Base-by-base conservation (phyloP, 495 filamentous ascomycete species). In the Hypoxylon perforatum region DNA sequence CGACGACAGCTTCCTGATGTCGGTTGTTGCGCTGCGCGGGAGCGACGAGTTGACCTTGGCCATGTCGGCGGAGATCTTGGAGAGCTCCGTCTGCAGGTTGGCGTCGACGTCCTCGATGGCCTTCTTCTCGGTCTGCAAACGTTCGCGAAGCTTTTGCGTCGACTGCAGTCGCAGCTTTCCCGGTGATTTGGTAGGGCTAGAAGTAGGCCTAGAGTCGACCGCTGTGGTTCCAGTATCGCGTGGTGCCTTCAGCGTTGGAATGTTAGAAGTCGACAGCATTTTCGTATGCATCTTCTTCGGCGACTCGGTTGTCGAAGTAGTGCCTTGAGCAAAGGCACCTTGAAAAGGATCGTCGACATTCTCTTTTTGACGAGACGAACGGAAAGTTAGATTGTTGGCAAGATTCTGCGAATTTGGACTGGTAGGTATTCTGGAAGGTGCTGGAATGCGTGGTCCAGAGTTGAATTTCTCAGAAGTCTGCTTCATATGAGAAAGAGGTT, bases 61-160 rank as follows among this genome's bases (percentile, higher is more conserved):
- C 76, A 99, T 84, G 75, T 99, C 95, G 64, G 92, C 87, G 12
- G 91, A 85, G 67, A 99, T 94, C 49, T 90, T 88, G 23, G 86
- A 85, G 15, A 99, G 82, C 69, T 99, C 95, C 25, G 86, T 83
- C 71, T 90, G 86, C 14, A 97, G 74, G 1, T 83, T 85, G 18
- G 83, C 77, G 59, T 93, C 90, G 0, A 88, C 85, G n/a, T 86
- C 82, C 25, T 83, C 84, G 23, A 95, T 86, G 1, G 88, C 84
- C 46, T 84, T 88, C 71, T 92, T 91, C 71, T 97, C 93, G 49
- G 84, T 87, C 57, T 92, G 88, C 7, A 97, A 84, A 49, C 94
- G 91, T 76, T 97, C 92, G 44, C 95, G 91, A 30, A 97, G 86
- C 79, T 96, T 97, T 66, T 96, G 92, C 0, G 94, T 91, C 42